Conservation (phyloP, 495 filamentous ascomycete species). For the Penicillium diatomitis region DNA sequence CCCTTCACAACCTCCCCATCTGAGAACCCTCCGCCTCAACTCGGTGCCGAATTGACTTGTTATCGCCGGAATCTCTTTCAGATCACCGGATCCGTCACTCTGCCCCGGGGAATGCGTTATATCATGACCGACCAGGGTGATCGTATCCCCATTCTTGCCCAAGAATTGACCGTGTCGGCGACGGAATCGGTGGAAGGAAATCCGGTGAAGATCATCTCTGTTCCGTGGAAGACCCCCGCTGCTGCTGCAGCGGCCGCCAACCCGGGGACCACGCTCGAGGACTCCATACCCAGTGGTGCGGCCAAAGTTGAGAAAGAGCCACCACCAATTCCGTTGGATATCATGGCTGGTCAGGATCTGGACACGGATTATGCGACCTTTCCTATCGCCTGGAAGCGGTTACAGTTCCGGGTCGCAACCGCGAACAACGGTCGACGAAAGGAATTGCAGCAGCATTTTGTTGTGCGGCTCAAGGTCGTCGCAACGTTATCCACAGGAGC, state of each 20-base stretch:
- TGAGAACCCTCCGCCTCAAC: slow-evolving; percentile 51
- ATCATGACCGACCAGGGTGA: slow-evolving; percentile 73
- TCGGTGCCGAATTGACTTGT: slow-evolving; percentile 72
- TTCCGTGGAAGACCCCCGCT: slow-evolving; percentile 78
- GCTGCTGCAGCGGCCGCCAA: slow-evolving; percentile 41
- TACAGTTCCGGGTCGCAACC: slow-evolving; percentile 89
- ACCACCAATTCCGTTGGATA: slow-evolving; percentile 61
- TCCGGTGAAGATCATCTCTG: slow-evolving; percentile 79
- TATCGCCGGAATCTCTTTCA: slow-evolving; percentile 88
- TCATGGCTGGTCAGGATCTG: slow-evolving; percentile 64
- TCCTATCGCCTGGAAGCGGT: slow-evolving; percentile 79
- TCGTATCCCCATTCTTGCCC: slow-evolving; percentile 60
- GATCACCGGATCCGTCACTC: slow-evolving; percentile 71
- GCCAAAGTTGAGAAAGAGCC: slow-evolving; percentile 60
- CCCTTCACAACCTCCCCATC: slow-evolving; percentile 59
- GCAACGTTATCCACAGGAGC: slow-evolving; percentile 61
- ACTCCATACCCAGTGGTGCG: slow-evolving; percentile 37
- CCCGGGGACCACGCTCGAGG: slow-evolving; percentile 41
- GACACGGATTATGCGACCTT: slow-evolving; percentile 72
- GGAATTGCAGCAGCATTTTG: slow-evolving; percentile 76
- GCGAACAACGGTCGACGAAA: slow-evolving; percentile 72
- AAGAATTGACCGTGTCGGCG: slow-evolving; percentile 73
- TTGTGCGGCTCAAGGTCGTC: slow-evolving; percentile 63
- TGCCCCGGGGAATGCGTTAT: slow-evolving; percentile 62
- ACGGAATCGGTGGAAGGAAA: slow-evolving; percentile 89